phyloP scores from a whole-genome alignment of 2,329 filamentous ascomycete species.

The Xylariales sp. region DNA sequence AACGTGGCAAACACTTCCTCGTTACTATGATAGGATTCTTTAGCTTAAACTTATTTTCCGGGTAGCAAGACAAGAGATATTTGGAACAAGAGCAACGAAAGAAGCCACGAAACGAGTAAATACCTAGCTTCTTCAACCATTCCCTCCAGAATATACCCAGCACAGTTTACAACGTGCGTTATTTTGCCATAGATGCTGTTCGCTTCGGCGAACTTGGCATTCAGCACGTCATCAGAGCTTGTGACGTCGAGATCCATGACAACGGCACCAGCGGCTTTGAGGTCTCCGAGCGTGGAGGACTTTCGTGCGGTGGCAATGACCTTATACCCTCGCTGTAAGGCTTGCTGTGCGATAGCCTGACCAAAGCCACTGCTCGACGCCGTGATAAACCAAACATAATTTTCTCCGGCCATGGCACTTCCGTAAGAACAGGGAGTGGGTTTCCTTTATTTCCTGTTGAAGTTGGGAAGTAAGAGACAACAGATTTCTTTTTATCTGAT shows the following conservation, averaged over 20 bases:
- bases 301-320: constrained; percentile 46
- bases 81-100: too few relatives aligned
- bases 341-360: constrained; percentile 34
- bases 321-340: constrained; percentile 40
- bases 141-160: constrained; percentile 39
- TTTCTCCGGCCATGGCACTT: too few relatives aligned
- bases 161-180: constrained; percentile 44
- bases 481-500: too few relatives aligned
- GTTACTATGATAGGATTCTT: too few relatives aligned
- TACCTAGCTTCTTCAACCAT: constrained; percentile 33
- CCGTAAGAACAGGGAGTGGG: too few relatives aligned
- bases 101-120: too few relatives aligned
- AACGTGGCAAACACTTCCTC: constrained; percentile 22
- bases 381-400: constrained; percentile 53
- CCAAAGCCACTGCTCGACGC: constrained; percentile 50
- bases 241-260: constrained; percentile 44
- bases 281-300: neutral
- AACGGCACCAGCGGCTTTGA: constrained; percentile 25
- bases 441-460: too few relatives aligned
- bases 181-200: constrained; percentile 31
- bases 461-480: too few relatives aligned
- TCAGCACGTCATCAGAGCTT: constrained; percentile 28
- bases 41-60: too few relatives aligned
- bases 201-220: constrained; percentile 26
- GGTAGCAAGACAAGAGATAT: too few relatives aligned